phyloP scores from a whole-genome alignment of 257 asterid genomes.

The Plantago major region DNA sequence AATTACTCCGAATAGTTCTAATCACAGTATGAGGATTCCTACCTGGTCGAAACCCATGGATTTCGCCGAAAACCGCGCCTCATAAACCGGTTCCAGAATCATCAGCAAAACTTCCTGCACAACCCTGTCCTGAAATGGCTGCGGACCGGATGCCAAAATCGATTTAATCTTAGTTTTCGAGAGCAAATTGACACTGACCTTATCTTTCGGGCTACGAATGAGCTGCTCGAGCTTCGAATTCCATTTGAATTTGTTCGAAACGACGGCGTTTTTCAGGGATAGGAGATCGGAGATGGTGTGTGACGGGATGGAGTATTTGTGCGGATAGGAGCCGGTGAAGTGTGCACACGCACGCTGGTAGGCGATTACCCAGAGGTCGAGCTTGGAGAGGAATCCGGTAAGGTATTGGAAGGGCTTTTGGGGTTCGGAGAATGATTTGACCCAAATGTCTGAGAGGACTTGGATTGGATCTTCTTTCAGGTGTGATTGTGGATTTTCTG shows the following conservation, averaged over 20 bases:
- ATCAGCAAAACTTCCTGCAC: slow-evolving; percentile 80
- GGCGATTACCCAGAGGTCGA: slow-evolving; percentile 93
- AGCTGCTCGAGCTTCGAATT: slow-evolving; percentile 46
- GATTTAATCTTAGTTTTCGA: slow-evolving; percentile 52
- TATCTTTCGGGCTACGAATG: slow-evolving; percentile 64
- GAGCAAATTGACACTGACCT: slow-evolving; percentile 35
- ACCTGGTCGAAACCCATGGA: slow-evolving; percentile 94
- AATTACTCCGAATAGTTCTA: slow-evolving; percentile 87
- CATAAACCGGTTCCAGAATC: slow-evolving; percentile 79
- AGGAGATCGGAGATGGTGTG: slow-evolving; percentile 49
- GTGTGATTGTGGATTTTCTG: slow-evolving; percentile 48
- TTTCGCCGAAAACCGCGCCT: slow-evolving; percentile 65
- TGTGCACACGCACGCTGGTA: slow-evolving; percentile 93
- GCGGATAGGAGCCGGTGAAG: slow-evolving; percentile 81
- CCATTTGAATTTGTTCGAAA: slow-evolving; percentile 57
- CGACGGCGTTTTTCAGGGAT: slow-evolving; percentile 68
- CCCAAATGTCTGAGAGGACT: slow-evolving; percentile 77
- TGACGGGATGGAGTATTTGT: slow-evolving; percentile 55
- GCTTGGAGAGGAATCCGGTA: slow-evolving; percentile 78
- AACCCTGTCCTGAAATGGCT: slow-evolving; percentile 76
- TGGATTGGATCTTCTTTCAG: slow-evolving; percentile 79
- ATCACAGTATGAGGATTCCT: slow-evolving; percentile 87
- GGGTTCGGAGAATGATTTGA: slow-evolving; percentile 67
- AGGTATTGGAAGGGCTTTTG: slow-evolving; percentile 66
- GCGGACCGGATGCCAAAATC: slow-evolving; percentile 37